Evolutionary conservation across 192 early-diverging fungal genomes (phyloP), one percentile per base, ranked within the genome.

Genomic region (Coemansia sp.): DNA sequence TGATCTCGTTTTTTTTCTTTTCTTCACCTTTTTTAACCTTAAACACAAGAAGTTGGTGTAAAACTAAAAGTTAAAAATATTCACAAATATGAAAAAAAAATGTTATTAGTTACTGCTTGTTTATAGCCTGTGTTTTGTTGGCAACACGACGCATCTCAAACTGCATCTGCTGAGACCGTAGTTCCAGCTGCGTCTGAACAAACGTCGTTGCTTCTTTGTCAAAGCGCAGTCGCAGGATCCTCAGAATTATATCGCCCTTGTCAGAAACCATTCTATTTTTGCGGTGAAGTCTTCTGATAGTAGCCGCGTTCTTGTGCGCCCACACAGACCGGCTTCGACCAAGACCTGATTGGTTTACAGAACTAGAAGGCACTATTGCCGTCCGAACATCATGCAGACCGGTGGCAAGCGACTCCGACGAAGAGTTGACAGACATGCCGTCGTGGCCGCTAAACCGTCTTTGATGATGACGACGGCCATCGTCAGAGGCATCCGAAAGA

Each of bases 301-400:
- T 75, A 5, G 68, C 70, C 22, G 73, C 76, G 60, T 85, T 77
- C 48, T 77, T 77, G 69, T 85, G 80, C 25, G 73, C 74, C 80
- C 80, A 85, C 45, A 85, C 79, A 4, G 81, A 83, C 16, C 73
- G 76, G 54, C 60, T 83, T 48, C 81, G 81, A 17, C 57, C 58
- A n/a, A 83, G 61, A 5, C 64, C 45, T 22, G 73, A 64, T n/a
- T 64, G 42, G 5, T 29, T 65, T 6, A 56, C 40, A 12, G 64
- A 42, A 60, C 34, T 58, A 50, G 54, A 32, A 45, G 67, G 76
- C 59, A 66, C 56, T 36, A 78, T 73, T 7, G 68, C 72, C 16
- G 75, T 63, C 29, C 73, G 69, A 28, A 78, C 60, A 40, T 78
- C 72, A 50, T 68, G 59, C 12, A 68, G 22, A 2, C 61, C 28